Evolutionary conservation across 345 rosid genomes (phyloP), one percentile per base, ranked within the genome.

Genomic region (Linum tenue): DNA sequence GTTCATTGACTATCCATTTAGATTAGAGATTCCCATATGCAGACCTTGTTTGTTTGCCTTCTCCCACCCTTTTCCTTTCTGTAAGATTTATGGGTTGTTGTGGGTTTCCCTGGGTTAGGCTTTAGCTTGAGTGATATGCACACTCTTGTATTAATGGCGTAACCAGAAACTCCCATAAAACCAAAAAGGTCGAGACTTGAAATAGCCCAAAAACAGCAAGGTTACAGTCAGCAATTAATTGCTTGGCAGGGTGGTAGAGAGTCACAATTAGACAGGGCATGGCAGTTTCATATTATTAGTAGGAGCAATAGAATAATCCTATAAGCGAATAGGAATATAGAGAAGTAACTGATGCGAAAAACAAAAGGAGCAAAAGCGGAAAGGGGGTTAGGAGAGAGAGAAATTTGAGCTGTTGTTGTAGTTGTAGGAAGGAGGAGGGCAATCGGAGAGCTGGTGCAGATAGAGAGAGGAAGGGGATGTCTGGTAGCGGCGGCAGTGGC

Each of bases 401-500:
- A 43, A 44, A 53, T 68, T 41, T 69, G 59, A 67, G 70, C 35
- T 9, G 62, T 59, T 22, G 65, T 64, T 39, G 22, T 62, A 35
- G 22, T 69, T 66, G 63, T 66, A 69, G 63, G 70, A 75, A 80
- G 69, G 8, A 11, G 39, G 11, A 6, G 6, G 39, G n/a, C n/a
- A n/a, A n/a, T n/a, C n/a, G n/a, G n/a, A n/a, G n/a, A n/a, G n/a
- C n/a, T n/a, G n/a, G n/a, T n/a, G n/a, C n/a, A n/a, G n/a, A n/a
- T n/a, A n/a, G n/a, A n/a, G n/a, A n/a, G n/a, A n/a, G 8, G 39
- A 39, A 69, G 63, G 82, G 79, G 81, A 88, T 88, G 95, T 80
- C 90, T 55, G 82, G 87, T 69, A 85, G 95, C 76, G 82, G 85
- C 31, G 80, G 97, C 69, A 88, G 60, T 1, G 37, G 37, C 9